Conservation (phyloP, 2,329 filamentous ascomycete genomes). For the Claviceps sp. region DNA sequence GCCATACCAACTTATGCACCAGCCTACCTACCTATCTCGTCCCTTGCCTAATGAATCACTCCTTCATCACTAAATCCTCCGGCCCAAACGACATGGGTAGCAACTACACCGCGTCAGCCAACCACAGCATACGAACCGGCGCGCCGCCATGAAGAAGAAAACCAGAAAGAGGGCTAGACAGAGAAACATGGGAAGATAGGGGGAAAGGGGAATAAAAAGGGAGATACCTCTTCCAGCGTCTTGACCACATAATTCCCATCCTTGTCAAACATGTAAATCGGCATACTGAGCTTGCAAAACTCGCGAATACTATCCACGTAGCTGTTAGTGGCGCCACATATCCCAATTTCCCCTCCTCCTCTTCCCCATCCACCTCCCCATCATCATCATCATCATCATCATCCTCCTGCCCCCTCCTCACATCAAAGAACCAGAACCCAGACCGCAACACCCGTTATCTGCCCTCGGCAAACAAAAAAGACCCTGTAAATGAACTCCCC, state of each 20-base stretch:
- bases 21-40: no score
- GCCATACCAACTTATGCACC: no score
- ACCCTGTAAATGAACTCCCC: background rate
- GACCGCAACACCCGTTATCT: no score
- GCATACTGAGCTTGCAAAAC: conserved; percentile 55
- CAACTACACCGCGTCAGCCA: conserved; percentile 31
- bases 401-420: no score
- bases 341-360: background rate
- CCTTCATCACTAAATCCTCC: conserved; percentile 29
- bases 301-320: conserved; percentile 51
- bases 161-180: background rate
- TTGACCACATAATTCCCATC: conserved; percentile 58
- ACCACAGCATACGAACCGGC: no score
- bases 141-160: no score
- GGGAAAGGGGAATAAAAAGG: background rate
- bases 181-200: no score
- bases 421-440: no score
- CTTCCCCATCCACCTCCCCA: no score
- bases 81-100: conserved; percentile 58
- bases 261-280: conserved; percentile 87
- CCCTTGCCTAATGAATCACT: no score
- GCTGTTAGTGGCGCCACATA: conserved; percentile 6
- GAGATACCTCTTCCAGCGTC: conserved; percentile 51
- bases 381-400: no score
- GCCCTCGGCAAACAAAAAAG: no score